Base-by-base conservation (phyloP, 2,329 filamentous ascomycete genomes). In the Fusarium nisikadoi region DNA sequence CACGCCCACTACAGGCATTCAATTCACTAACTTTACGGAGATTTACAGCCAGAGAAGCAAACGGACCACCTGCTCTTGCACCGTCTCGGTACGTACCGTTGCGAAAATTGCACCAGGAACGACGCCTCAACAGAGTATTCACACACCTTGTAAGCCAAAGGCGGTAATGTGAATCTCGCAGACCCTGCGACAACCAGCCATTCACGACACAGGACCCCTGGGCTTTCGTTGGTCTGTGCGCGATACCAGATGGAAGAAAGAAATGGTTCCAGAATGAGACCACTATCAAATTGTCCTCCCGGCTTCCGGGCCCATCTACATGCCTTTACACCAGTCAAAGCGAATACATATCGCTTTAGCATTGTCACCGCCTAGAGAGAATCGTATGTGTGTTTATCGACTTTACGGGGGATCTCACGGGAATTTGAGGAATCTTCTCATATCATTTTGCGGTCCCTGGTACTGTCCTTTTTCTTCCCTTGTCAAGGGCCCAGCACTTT, bases 211-310 rank as follows among this genome's bases (percentile, higher is more conserved):
- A 71, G 67, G 67, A 73, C 72, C 72, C 72, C 72, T 71, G 72
- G 62, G 31, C 33, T 41, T 66, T 29, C 6, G 13, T 23, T 65
- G 69, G 70, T 38, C 54, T 57, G 66, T 75, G 72, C 50, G n/a
- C 62, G 49, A 62, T 71, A 75, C 67, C 42, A 73, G 71, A 73
- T 73, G 67, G 60, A 55, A 67, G 68, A 58, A 36, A 67, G 66
- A 67, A 75, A 77, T 77, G 77, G 75, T 74, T 71, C 73, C 74
- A 81, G 76, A 80, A 81, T 82, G 79, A 81, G 79, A 76, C 81
- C 79, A 82, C 79, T 72, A 57, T 42, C 59, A 65, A 72, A 70
- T 65, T 72, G 70, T 65, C 55, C 63, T 81, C 76, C 80, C 79
- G 80, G 63, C 70, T 78, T 79, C 80, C 80, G 80, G 63, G 59